These are phyloP conservation scores for Agaricus subrufescens DNA, from an alignment of 768 basidiomycete species.

Conservation along the genomic window DNA sequence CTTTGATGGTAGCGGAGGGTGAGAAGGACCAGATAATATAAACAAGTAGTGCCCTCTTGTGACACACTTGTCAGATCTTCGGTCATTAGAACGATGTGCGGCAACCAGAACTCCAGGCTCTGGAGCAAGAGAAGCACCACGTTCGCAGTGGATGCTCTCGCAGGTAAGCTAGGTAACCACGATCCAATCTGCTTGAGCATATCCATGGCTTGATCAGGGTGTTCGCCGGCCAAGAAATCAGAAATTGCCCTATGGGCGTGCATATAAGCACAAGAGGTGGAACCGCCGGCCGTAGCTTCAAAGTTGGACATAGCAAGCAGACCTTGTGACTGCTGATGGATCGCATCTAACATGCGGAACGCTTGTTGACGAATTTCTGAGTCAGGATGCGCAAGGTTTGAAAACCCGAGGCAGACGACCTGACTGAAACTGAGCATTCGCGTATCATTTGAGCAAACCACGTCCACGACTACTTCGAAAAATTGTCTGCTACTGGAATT, in stretches of 20 bases:
- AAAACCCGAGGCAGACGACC: slow-evolving; percentile 69
- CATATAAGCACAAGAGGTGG: slow-evolving; percentile 71
- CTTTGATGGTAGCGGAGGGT: slow-evolving; percentile 69
- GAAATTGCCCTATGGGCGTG: slow-evolving; percentile 77
- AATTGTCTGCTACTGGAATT: slow-evolving; percentile 59
- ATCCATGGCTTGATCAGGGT: slow-evolving; percentile 55
- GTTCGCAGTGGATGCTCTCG: slow-evolving; percentile 39
- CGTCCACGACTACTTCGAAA: slow-evolving; percentile 75
- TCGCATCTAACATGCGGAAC: slow-evolving; percentile 69
- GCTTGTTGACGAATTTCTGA: slow-evolving; percentile 65
- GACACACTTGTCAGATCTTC: slow-evolving; percentile 54
- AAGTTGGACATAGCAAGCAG: slow-evolving; percentile 66
- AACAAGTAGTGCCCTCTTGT: slow-evolving; percentile 53
- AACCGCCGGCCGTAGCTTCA: slow-evolving; percentile 68
- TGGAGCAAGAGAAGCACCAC: slow-evolving; percentile 61
- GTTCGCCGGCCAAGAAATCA: slow-evolving; percentile 74
- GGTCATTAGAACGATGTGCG: slow-evolving; percentile 64
- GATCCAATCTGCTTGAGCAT: slow-evolving; percentile 69
- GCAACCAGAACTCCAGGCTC: slow-evolving; percentile 81
- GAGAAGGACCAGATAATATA: slow-evolving; percentile 82
- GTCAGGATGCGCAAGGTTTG: slow-evolving; percentile 78
- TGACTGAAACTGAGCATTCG: slow-evolving; percentile 74
- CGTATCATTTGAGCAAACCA: slow-evolving; percentile 46
- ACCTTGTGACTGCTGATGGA: slow-evolving; percentile 66
- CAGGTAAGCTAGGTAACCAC: slow-evolving; percentile 66